Evolutionary conservation across 2,329 filamentous ascomycete species (phyloP), one percentile per base, ranked within the genome.

Genomic region (Pyrenophora seminiperda): DNA sequence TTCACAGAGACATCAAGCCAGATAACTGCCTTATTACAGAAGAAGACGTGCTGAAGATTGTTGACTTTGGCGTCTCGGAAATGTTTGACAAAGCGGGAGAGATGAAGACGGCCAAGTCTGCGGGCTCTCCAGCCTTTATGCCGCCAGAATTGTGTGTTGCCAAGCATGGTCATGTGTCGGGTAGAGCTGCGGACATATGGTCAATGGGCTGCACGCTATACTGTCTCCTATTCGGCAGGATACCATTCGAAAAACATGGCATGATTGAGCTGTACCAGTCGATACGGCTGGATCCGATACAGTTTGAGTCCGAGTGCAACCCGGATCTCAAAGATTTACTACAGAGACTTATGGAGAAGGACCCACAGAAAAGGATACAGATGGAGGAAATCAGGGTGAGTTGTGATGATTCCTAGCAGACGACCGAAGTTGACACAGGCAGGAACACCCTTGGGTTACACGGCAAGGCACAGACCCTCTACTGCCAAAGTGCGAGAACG

Each of bases 11-110:
- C 67, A 97, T 99, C 77, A 99, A 99, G 74, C 94, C 94, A 0
- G 94, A 97, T 72, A 99, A 99, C 63, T 87, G 96, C 44, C 82
- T 99, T 6, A 78, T 99, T 31, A 96, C 91, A 0, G 83, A 87
- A 29, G 92, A 97, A 47, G 89, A 97, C 64, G 86, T 96, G n/a
- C 83, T 99, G 43, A 99, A 97, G 72, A 88, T 99, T 58, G 91
- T 96, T 43, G 94, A 97, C 73, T 99, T 99, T 79, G 94, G 94
- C n/a, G 94, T 97, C 6, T 97, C 93, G 1, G 93, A 99, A 70
- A 97, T 99, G 86, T 99, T 99, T 62, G 88, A 93, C 68, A 96
- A 95, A 71, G 80, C 88, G 49, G 84, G 83, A 2, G 83, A 90
- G 37, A 97, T 97, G 94, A 86, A 85, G 70, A 96, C 91, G 0